These are phyloP conservation scores for Trifolium repens DNA, from an alignment of 306 rosid genomes.

Conservation along the genomic window DNA sequence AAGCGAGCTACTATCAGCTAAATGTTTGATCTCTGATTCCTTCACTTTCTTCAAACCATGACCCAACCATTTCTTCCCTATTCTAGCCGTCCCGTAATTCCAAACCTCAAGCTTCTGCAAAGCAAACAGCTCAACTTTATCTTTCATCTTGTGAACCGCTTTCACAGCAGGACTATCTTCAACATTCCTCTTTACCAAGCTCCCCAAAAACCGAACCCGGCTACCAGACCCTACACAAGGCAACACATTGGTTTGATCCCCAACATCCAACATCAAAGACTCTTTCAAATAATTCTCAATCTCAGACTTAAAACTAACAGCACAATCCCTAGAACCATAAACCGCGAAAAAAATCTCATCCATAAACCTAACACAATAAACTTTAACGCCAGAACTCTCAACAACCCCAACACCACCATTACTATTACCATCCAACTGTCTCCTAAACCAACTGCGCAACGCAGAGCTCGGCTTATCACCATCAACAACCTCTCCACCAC, in stretches of 20 bases:
- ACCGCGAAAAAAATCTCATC: constrained; percentile 81
- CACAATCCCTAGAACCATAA: constrained; percentile 76
- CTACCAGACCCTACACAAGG: constrained; percentile 55
- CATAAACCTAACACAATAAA: constrained; percentile 78
- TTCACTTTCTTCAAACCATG: constrained; percentile 92
- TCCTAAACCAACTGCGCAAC: constrained; percentile 84
- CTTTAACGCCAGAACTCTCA: constrained; percentile 47
- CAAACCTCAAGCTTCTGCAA: constrained; percentile 76
- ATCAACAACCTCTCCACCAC: constrained; percentile 35
- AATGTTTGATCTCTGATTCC: constrained; percentile 85
- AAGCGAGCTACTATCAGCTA: constrained; percentile 65
- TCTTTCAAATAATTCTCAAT: constrained; percentile 59
- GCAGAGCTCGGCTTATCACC: constrained; percentile 55
- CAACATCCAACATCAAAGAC: constrained; percentile 69
- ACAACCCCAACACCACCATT: constrained; percentile 30
- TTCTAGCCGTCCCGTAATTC: constrained; percentile 66
- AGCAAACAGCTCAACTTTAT: constrained; percentile 74
- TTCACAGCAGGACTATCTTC: constrained; percentile 69
- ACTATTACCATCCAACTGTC: constrained; percentile 57
- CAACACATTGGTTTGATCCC: constrained; percentile 53
- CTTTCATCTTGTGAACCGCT: constrained; percentile 88
- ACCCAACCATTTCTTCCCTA: constrained; percentile 93
- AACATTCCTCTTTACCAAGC: constrained; percentile 60
- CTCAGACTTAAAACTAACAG: constrained; percentile 66
- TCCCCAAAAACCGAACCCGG: constrained; percentile 67